Evolutionary conservation across 116 monocot species (phyloP).

Genomic region (Papilionanthe hybrid): DNA sequence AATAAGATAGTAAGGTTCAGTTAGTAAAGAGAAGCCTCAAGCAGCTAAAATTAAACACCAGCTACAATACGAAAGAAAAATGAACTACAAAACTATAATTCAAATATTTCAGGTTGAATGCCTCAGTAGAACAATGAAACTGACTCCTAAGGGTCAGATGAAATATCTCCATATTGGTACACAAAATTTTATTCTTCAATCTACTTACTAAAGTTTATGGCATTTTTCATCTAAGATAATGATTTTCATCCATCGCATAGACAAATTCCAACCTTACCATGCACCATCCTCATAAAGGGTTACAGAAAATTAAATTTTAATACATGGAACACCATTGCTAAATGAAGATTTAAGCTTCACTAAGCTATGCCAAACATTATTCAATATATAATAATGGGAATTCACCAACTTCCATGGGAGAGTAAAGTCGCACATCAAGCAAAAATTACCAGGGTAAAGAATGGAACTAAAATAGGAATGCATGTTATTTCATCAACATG

Average conservation of each 20-base stretch:
- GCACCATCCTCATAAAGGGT: background rate
- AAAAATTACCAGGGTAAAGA: background rate
- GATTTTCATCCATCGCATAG: background rate
- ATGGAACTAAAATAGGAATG: background rate
- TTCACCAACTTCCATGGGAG: background rate
- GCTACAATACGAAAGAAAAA: background rate
- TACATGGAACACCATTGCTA: background rate
- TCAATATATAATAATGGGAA: background rate
- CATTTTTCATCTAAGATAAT: background rate
- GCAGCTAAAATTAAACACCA: background rate
- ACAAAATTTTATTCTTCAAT: background rate
- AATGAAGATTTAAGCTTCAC: background rate
- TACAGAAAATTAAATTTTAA: background rate
- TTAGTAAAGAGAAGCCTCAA: background rate
- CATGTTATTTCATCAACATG: background rate
- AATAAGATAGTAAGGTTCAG: slow-evolving; percentile 3
- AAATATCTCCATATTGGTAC: background rate
- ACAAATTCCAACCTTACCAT: background rate
- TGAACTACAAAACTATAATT: background rate
- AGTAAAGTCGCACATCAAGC: background rate
- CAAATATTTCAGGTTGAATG: background rate
- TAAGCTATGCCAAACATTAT: background rate
- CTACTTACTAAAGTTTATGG: background rate
- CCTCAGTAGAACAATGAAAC: background rate
- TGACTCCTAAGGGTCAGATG: background rate